phyloP scores from a whole-genome alignment of 768 basidiomycete species.

The Brasilioporus rufonigricans region DNA sequence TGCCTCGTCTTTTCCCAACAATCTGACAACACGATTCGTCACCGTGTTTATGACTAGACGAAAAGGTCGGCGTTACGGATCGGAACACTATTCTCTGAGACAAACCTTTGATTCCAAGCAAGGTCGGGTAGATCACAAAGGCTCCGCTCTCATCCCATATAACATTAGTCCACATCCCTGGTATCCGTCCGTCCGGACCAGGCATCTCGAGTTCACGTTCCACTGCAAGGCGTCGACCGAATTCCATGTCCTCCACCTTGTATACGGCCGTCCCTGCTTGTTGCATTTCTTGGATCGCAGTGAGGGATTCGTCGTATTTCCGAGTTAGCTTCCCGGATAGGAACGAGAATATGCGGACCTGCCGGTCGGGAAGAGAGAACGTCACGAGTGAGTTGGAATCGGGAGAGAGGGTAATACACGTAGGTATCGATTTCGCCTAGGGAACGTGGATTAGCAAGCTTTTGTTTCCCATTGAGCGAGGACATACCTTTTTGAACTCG shows the following conservation, averaged over 20 bases:
- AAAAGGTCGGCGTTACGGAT: not conserved
- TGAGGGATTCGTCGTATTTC: conserved; percentile 92
- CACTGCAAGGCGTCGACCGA: conserved; percentile 90
- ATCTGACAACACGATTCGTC: conserved; percentile 85
- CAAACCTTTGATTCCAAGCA: conserved; percentile 93
- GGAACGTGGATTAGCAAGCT: not conserved
- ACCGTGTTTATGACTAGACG: conserved; percentile 85
- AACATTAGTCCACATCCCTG: conserved; percentile 80
- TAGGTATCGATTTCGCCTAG: conserved; percentile 88
- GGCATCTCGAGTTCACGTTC: conserved; percentile 90
- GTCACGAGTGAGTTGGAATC: conserved; percentile 88
- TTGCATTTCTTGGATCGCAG: conserved; percentile 97
- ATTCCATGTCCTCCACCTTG: conserved; percentile 98
- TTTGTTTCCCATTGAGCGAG: not conserved
- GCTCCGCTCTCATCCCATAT: conserved; percentile 99
- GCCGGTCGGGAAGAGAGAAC: conserved; percentile 90
- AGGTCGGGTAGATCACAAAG: conserved; percentile 89
- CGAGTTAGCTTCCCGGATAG: conserved; percentile 84
- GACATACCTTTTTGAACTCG: conserved; percentile 91
- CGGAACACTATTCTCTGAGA: not conserved
- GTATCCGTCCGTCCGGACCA: conserved; percentile 67
- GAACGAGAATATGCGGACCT: conserved; percentile 93
- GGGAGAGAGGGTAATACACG: conserved; percentile 89
- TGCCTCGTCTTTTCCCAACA: conserved; percentile 93
- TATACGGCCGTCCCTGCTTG: conserved; percentile 93